Evolutionary conservation across 352 stramenopile species (phyloP).

Genomic region (Globisporangium lucens): DNA sequence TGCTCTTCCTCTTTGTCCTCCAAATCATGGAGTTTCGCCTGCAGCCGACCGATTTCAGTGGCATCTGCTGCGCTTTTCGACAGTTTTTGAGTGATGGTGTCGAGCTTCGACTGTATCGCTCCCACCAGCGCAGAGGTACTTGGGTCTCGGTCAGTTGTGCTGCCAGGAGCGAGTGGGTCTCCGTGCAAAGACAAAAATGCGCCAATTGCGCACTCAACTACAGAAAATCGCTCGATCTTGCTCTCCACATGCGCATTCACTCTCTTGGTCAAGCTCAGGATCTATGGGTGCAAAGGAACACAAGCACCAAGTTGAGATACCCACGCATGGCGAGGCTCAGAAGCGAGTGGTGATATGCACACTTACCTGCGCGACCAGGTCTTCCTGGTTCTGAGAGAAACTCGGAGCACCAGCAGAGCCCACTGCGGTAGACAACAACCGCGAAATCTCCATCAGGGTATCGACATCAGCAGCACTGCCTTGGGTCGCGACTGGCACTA

Average conservation of each 20-base stretch:
- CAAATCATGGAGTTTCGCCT: constrained; percentile 13
- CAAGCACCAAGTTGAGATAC: background rate
- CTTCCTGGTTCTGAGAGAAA: constrained; percentile 11
- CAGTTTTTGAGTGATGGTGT: constrained; percentile 15
- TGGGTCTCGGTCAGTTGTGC: background rate
- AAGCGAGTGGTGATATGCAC: background rate
- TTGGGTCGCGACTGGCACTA: background rate
- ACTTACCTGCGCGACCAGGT: constrained; percentile 21
- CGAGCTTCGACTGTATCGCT: constrained; percentile 8
- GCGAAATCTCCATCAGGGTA: constrained; percentile 18
- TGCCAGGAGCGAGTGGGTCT: constrained; percentile 8
- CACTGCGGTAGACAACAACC: constrained; percentile 15
- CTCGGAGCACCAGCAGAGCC: background rate
- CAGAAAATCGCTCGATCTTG: background rate
- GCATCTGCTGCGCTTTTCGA: constrained; percentile 4
- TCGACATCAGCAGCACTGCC: background rate
- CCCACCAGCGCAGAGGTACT: background rate
- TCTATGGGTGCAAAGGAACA: background rate
- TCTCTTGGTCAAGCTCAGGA: constrained; percentile 20
- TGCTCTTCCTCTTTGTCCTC: constrained; percentile 26
- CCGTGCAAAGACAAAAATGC: constrained; percentile 31
- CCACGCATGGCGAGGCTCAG: background rate
- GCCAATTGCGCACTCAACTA: constrained; percentile 18
- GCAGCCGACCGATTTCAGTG: constrained; percentile 8
- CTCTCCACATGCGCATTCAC: constrained; percentile 9